Percentiles rank a stretch among this genome's conserved stretches.
Evolutionary conservation across 371 early-diverging fungal genomes (phyloP).

Genomic region (Mortierella sp.): DNA sequence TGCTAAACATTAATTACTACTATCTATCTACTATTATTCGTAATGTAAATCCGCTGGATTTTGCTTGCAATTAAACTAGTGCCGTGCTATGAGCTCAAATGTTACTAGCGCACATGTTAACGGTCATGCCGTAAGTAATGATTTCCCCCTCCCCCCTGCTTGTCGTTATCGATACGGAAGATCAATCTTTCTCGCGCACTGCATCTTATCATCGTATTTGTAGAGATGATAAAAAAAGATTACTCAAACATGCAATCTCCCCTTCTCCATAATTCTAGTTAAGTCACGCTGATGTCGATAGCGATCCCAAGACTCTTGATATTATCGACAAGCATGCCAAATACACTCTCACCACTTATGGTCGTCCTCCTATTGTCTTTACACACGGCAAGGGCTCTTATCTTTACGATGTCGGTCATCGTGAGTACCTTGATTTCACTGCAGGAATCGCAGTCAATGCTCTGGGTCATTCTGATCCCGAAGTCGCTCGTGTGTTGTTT

Average conservation of each 20-base stretch:
- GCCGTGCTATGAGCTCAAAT: conserved; percentile 45
- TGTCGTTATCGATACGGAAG: background rate
- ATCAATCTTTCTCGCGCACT: too few relatives aligned
- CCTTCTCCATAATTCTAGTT: conserved; percentile 40
- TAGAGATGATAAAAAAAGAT: conserved; percentile 12
- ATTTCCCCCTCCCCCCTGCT: background rate
- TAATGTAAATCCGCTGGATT: too few relatives aligned
- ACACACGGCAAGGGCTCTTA: conserved; percentile 82
- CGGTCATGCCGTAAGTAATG: conserved; percentile 41
- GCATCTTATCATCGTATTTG: background rate
- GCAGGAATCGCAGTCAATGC: conserved; percentile 94
- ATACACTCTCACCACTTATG: conserved; percentile 76
- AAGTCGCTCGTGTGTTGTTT: conserved; percentile 73
- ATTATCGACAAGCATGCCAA: conserved; percentile 61
- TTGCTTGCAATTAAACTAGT: conserved; percentile 18
- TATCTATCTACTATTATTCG: background rate
- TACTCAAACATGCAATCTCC: background rate
- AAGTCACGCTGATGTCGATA: conserved; percentile 64
- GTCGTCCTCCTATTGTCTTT: conserved; percentile 74
- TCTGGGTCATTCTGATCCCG: conserved; percentile 85
- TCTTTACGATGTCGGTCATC: conserved; percentile 76
- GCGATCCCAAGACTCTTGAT: conserved; percentile 59
- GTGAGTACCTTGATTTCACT: conserved; percentile 85
- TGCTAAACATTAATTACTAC: background rate
- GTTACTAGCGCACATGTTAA: conserved; percentile 30